A percentile compares a stretch with the other conserved stretches of the same genome.
Conservation (phyloP, 2,329 filamentous ascomycete species). For the Cytospora piceicola region DNA sequence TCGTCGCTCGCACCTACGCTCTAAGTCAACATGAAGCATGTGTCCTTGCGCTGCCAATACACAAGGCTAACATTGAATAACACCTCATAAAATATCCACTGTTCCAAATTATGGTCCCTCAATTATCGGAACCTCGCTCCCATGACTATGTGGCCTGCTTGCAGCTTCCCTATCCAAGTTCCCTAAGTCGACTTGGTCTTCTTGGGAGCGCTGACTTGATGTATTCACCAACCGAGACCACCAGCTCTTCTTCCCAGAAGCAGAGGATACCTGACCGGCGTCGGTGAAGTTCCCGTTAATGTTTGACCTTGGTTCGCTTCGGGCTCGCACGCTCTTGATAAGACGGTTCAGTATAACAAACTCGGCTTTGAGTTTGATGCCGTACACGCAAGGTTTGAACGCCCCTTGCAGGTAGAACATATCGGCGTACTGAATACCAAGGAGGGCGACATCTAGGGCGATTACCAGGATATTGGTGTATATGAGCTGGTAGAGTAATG, state of each 20-base stretch:
- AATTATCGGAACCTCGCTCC: background rate
- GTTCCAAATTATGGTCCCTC: background rate
- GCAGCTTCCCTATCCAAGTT: background rate
- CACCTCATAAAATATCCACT: background rate
- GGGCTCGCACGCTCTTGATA: conserved; percentile 34
- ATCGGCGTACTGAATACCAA: conserved; percentile 43
- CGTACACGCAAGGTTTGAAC: conserved; percentile 41
- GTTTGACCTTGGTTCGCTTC: background rate
- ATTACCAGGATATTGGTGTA: conserved; percentile 45
- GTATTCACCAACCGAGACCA: background rate
- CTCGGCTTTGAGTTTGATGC: conserved; percentile 42
- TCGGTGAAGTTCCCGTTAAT: background rate
- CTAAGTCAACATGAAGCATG: too few species aligned
- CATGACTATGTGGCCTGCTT: conserved; percentile 1
- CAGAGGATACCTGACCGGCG: background rate
- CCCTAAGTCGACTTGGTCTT: background rate
- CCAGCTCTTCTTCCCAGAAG: conserved; percentile 2
- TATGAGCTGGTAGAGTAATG: conserved; percentile 41
- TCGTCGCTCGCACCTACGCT: too few species aligned
- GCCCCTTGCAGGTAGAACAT: conserved; percentile 43
- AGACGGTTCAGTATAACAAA: conserved; percentile 42
- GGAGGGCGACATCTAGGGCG: conserved; percentile 42
- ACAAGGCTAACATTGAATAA: background rate
- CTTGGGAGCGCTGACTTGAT: background rate
- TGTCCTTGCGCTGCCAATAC: background rate